Evolutionary conservation across 768 basidiomycete genomes (phyloP).

Genomic region (Auriscalpium vulgare): DNA sequence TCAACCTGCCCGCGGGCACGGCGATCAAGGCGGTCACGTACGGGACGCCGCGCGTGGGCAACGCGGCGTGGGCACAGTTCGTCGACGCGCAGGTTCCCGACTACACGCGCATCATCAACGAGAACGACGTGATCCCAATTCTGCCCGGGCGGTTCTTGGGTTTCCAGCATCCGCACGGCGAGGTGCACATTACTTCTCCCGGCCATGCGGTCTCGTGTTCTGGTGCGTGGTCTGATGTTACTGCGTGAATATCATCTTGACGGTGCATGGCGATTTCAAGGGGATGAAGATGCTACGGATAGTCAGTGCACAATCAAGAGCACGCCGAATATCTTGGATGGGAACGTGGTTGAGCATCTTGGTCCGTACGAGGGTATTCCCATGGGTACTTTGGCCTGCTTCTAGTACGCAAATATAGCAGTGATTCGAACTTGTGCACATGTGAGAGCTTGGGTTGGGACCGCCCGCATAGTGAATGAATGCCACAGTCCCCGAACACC

Average conservation of each 20-base stretch:
- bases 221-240: not conserved
- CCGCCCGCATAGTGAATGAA: too few relatives aligned
- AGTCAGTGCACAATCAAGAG: slow-evolving; percentile 43
- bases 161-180: slow-evolving; percentile 7
- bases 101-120: slow-evolving; percentile 12
- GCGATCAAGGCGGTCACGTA: slow-evolving; percentile 12
- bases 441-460: too few relatives aligned
- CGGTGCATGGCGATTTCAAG: not conserved
- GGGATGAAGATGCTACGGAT: slow-evolving; percentile 47
- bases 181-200: slow-evolving; percentile 9
- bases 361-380: slow-evolving; percentile 49
- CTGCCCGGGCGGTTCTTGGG: slow-evolving; percentile 9
- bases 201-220: slow-evolving; percentile 4
- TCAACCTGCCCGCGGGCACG: slow-evolving; percentile 11
- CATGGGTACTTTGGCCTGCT: slow-evolving; percentile 41
- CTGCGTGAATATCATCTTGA: not conserved
- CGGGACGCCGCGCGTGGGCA: slow-evolving; percentile 13
- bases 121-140: slow-evolving; percentile 9
- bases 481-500: too few relatives aligned
- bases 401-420: not conserved
- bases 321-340: slow-evolving; percentile 39
- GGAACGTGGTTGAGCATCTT: slow-evolving; percentile 40
- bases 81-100: slow-evolving; percentile 9
- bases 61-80: slow-evolving; percentile 2
- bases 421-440: too few relatives aligned